A percentile compares a stretch with the other conserved stretches of the same genome.
phyloP scores from a whole-genome alignment of 75 land plant species.

The Adiantum capillusveneris region DNA sequence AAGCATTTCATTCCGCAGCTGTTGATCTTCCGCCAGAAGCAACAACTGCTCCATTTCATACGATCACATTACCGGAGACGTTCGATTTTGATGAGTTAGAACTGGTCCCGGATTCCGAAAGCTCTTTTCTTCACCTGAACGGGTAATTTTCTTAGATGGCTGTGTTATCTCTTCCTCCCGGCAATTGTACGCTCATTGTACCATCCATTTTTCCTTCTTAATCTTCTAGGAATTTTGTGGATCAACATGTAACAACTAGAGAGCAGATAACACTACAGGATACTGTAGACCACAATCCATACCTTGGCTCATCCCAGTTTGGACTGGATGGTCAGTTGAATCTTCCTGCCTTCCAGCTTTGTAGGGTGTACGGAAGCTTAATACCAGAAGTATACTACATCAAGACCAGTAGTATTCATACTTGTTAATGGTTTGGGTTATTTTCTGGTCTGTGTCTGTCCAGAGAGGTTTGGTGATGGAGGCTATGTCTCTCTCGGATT shows the following conservation, averaged over 20 bases:
- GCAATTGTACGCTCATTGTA: too few relatives aligned
- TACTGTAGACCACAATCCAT: constrained; percentile 40
- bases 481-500: neutral
- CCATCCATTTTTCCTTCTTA: too few relatives aligned
- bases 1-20: constrained; percentile 85
- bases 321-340: constrained; percentile 37
- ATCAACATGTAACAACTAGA: constrained; percentile 83
- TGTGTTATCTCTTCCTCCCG: too few relatives aligned
- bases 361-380: too few relatives aligned
- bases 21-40: constrained; percentile 99
- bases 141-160: too few relatives aligned
- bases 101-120: constrained; percentile 45
- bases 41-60: constrained; percentile 94
- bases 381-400: too few relatives aligned
- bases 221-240: constrained; percentile 53
- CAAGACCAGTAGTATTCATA: too few relatives aligned
- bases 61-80: constrained; percentile 93
- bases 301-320: constrained; percentile 53
- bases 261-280: constrained; percentile 98
- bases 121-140: constrained; percentile 16
- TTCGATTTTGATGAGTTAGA: constrained; percentile 99
- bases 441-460: constrained; percentile 64
- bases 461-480: constrained; percentile 13
- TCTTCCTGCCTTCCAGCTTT: too few relatives aligned
- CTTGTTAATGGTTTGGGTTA: too few relatives aligned